phyloP scores from a whole-genome alignment of 495 filamentous ascomycete genomes.

The Aspergillus mulundensis region DNA sequence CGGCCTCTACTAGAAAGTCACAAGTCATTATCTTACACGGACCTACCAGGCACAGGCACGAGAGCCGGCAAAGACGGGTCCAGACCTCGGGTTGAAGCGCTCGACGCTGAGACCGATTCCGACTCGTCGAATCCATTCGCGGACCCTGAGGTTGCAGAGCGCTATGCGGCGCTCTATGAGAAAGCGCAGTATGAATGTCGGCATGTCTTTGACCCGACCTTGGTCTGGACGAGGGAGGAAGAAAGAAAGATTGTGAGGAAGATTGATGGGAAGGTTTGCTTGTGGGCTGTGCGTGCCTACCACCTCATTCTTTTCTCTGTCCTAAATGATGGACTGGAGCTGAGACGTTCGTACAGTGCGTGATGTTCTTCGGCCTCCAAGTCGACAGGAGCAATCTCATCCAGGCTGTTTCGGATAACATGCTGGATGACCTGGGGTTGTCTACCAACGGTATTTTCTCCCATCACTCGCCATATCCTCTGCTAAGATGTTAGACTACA shows the following conservation, averaged over 20 bases:
- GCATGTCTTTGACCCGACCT: conserved; percentile 52
- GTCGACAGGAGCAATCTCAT: conserved; percentile 54
- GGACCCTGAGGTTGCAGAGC: conserved; percentile 42
- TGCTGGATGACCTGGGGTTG: conserved; percentile 51
- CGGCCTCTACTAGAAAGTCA: conserved; percentile 4
- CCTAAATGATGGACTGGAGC: neutral
- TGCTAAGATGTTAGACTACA: conserved; percentile 33
- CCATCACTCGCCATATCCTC: conserved; percentile 34
- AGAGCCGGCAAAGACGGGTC: neutral
- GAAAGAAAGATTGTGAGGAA: conserved; percentile 50
- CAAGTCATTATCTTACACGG: neutral
- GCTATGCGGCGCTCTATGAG: conserved; percentile 45
- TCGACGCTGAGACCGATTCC: neutral
- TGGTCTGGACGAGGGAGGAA: conserved; percentile 51
- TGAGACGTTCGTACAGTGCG: conserved; percentile 1
- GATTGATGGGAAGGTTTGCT: conserved; percentile 46
- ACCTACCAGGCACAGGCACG: neutral
- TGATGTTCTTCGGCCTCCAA: conserved; percentile 61
- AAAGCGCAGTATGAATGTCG: conserved; percentile 49
- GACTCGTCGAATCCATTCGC: conserved; percentile 33
- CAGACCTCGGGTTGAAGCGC: neutral
- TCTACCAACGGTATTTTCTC: conserved; percentile 47
- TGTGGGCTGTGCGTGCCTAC: conserved; percentile 47
- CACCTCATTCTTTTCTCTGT: neutral
- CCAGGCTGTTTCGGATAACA: conserved; percentile 52